Evolutionary conservation across 495 filamentous ascomycete species (phyloP).

Genomic region (Lasiosphaeriaceae sp.): DNA sequence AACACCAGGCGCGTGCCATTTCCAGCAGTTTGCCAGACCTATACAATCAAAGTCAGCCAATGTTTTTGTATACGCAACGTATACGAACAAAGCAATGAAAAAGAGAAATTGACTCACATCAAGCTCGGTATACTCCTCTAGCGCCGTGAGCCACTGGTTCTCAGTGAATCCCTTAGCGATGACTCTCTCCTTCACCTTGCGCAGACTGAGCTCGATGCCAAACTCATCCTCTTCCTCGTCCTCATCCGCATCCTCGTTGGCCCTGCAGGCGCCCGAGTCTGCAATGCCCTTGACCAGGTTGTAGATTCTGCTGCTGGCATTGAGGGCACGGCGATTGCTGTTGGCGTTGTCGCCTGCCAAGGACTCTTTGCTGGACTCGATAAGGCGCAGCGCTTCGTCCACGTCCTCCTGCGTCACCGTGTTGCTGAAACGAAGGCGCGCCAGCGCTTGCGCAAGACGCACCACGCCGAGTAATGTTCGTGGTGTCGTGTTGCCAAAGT

Average conservation of each 20-base stretch:
- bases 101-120: slow-evolving; percentile 69
- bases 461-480: slow-evolving; percentile 90
- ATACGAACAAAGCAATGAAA: too few species aligned
- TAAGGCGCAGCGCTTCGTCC: slow-evolving; percentile 85
- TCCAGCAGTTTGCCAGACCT: slow-evolving; percentile 94
- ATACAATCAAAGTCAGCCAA: slow-evolving; percentile 17
- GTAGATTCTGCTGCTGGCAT: slow-evolving; percentile 85
- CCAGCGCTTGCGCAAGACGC: slow-evolving; percentile 92
- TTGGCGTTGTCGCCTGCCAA: slow-evolving; percentile 61
- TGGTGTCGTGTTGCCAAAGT: slow-evolving; percentile 88
- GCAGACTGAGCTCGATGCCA: slow-evolving; percentile 76
- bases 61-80: not conserved
- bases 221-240: slow-evolving; percentile 35
- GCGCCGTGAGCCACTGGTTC: slow-evolving; percentile 77
- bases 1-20: slow-evolving; percentile 86
- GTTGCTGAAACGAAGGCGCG: slow-evolving; percentile 81
- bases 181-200: slow-evolving; percentile 81
- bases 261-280: slow-evolving; percentile 65
- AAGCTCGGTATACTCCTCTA: slow-evolving; percentile 84
- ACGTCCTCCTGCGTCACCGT: slow-evolving; percentile 87
- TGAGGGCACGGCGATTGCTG: slow-evolving; percentile 61
- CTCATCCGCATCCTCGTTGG: slow-evolving; percentile 68
- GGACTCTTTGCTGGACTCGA: slow-evolving; percentile 87
- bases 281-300: slow-evolving; percentile 82
- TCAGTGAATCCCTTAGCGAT: slow-evolving; percentile 95